Evolutionary conservation across 371 early-diverging fungal genomes (phyloP).

Genomic region (Fennellomyces sp.): DNA sequence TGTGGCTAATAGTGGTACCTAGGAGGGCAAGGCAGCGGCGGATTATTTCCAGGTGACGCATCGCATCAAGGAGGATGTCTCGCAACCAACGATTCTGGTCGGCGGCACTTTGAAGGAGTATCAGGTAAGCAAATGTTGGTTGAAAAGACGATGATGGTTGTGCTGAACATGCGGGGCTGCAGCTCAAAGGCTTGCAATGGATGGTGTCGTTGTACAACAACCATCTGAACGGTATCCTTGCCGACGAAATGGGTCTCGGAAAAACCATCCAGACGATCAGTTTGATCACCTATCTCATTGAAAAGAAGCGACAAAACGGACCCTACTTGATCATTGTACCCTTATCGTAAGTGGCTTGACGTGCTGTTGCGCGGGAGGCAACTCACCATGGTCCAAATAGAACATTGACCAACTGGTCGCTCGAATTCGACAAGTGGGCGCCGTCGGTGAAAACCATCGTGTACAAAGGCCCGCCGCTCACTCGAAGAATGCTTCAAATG

Average conservation of each 20-base stretch:
- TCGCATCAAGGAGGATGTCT: constrained; percentile 78
- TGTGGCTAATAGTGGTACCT: too few species aligned
- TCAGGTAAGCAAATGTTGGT: constrained; percentile 79
- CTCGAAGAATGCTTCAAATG: constrained; percentile 76
- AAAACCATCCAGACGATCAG: constrained; percentile 99
- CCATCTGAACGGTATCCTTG: constrained; percentile 95
- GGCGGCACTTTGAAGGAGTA: constrained; percentile 97
- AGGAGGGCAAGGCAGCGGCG: constrained; percentile 40
- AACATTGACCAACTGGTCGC: constrained; percentile 96
- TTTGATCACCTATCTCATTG: constrained; percentile 92
- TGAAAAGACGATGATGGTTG: too few species aligned
- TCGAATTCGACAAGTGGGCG: constrained; percentile 99
- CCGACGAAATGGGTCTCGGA: constrained; percentile 98
- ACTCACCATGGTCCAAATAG: constrained; percentile 14
- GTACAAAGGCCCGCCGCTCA: constrained; percentile 87
- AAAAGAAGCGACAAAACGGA: constrained; percentile 87
- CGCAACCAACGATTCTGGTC: constrained; percentile 81
- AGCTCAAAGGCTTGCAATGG: constrained; percentile 97
- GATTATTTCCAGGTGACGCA: constrained; percentile 93
- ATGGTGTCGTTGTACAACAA: constrained; percentile 98
- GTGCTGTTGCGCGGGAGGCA: too few species aligned
- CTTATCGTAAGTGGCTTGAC: constrained; percentile 81
- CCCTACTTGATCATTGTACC: constrained; percentile 96
- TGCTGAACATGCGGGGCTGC: not conserved
- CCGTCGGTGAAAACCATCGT: constrained; percentile 88